phyloP scores from a whole-genome alignment of 805 yeast genomes.

The Maudiozyma serrabonitensis region DNA sequence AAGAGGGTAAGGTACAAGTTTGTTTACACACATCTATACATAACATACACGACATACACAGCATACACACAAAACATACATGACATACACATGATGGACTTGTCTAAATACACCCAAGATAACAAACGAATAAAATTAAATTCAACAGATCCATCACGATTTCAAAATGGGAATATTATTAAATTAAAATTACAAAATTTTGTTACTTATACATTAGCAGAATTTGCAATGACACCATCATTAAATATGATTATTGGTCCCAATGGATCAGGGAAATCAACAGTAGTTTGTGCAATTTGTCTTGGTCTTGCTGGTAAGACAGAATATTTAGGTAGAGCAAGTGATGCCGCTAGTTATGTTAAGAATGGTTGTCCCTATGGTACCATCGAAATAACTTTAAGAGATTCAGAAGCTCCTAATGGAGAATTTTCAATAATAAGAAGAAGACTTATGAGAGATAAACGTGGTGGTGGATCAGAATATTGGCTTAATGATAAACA shows the following conservation, averaged over 20 bases:
- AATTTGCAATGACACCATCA: conserved; percentile 69
- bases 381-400: conserved; percentile 31
- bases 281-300: conserved; percentile 87
- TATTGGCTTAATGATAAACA: conserved; percentile 41
- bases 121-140: conserved; percentile 6
- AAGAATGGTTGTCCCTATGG: conserved; percentile 46
- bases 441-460: conserved; percentile 36
- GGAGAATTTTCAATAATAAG: conserved; percentile 23
- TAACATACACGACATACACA: too few species aligned
- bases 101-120: neutral
- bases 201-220: conserved; percentile 60
- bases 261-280: conserved; percentile 91
- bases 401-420: conserved; percentile 7
- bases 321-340: conserved; percentile 61
- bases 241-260: conserved; percentile 92
- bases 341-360: conserved; percentile 54
- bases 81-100: neutral
- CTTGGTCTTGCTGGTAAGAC: conserved; percentile 78
- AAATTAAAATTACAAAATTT: conserved; percentile 51
- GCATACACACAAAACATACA: neutral
- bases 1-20: too few species aligned
- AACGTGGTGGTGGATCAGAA: conserved; percentile 31
- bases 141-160: conserved; percentile 17
- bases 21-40: too few species aligned
- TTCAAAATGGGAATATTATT: conserved; percentile 40